These are phyloP conservation scores for Immersiella caudata DNA, from an alignment of 495 filamentous ascomycete genomes.

Conservation along the genomic window DNA sequence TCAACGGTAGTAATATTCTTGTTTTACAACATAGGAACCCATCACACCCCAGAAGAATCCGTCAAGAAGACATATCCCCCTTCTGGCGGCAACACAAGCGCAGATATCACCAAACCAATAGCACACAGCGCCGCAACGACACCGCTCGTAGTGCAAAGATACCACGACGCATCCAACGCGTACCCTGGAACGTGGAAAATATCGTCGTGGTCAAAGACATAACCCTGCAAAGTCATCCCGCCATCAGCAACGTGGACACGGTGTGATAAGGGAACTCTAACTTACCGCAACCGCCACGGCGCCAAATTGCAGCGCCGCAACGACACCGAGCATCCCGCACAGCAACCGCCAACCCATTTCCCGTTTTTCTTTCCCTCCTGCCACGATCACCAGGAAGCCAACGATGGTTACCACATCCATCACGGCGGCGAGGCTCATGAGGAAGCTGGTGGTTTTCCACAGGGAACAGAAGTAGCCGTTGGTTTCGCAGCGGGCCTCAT, in stretches of 20 bases:
- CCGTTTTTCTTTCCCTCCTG: conserved; percentile 74
- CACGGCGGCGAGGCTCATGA: conserved; percentile 80
- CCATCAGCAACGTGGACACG: not conserved
- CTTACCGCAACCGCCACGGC: conserved; percentile 77
- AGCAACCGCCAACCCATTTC: conserved; percentile 79
- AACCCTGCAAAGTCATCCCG: conserved; percentile 56
- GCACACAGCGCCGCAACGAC: conserved; percentile 64
- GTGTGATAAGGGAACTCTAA: conserved; percentile 28
- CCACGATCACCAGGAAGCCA: conserved; percentile 71
- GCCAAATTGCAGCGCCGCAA: conserved; percentile 64
- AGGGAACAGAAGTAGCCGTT: conserved; percentile 89
- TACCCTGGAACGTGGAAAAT: conserved; percentile 82
- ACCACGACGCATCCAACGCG: conserved; percentile 76
- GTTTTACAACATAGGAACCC: not conserved
- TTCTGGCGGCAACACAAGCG: conserved; percentile 71
- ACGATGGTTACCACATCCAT: conserved; percentile 75
- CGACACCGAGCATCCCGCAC: conserved; percentile 61
- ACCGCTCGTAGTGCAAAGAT: conserved; percentile 76
- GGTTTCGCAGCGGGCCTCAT: conserved; percentile 64
- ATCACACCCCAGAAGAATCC: conserved; percentile 21
- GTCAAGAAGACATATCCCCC: conserved; percentile 71
- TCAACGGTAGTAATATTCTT: not conserved
- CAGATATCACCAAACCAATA: conserved; percentile 62
- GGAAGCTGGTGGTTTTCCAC: conserved; percentile 85
- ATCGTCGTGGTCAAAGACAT: conserved; percentile 81